These are phyloP conservation scores for Xylaria sp. DNA, from an alignment of 2,329 filamentous ascomycete species.

Conservation along the genomic window DNA sequence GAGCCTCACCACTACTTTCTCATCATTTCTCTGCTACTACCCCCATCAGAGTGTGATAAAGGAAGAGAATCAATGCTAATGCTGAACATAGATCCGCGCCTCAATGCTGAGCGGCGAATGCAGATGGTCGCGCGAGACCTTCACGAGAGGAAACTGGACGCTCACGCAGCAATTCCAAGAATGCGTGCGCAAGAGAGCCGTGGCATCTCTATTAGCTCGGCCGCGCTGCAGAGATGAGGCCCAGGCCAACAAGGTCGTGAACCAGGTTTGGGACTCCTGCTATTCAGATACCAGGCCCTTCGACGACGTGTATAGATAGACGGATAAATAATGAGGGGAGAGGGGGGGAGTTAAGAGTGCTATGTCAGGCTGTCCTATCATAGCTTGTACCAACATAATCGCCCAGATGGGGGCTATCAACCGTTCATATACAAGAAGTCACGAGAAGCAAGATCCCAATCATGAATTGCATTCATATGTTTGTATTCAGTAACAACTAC, in stretches of 20 bases:
- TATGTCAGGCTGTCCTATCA: background rate
- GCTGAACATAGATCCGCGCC: slow-evolving; percentile 67
- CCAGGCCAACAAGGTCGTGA: slow-evolving; percentile 81
- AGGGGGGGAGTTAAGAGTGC: background rate
- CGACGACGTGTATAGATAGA: slow-evolving; percentile 85
- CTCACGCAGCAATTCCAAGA: slow-evolving; percentile 90
- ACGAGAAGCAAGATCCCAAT: background rate
- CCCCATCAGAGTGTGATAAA: background rate
- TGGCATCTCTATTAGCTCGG: slow-evolving; percentile 70
- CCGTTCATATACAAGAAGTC: background rate
- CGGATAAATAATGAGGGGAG: background rate
- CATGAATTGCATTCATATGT: background rate
- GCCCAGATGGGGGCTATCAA: background rate
- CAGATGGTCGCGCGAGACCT: slow-evolving; percentile 80
- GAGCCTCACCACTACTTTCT: slow-evolving; percentile 23
- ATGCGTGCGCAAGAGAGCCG: slow-evolving; percentile 78
- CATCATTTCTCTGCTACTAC: background rate
- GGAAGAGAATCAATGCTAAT: background rate
- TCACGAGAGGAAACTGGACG: slow-evolving; percentile 78
- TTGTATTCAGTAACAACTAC: slow-evolving; percentile 12
- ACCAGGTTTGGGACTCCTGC: slow-evolving; percentile 98
- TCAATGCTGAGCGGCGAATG: slow-evolving; percentile 92
- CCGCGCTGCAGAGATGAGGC: slow-evolving; percentile 79
- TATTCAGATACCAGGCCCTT: slow-evolving; percentile 92
- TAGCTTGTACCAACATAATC: slow-evolving; percentile 14